Conservation (phyloP, 1,284 basidiomycete genomes). For the Wolfiporia cocos region DNA sequence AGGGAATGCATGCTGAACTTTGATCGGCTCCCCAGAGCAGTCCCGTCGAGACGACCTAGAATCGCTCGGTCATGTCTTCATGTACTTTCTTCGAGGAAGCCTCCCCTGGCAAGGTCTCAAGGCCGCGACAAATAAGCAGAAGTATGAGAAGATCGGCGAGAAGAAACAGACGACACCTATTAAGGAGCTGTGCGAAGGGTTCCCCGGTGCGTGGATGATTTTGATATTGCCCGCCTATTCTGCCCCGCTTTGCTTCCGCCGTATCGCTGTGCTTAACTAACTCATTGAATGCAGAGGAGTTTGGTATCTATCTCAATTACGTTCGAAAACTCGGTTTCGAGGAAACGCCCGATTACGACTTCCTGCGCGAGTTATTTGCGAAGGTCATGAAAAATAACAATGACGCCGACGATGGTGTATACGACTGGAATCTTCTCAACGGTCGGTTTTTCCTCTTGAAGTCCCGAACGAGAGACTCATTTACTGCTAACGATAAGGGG, state of each 20-base stretch:
- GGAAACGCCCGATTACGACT: constrained; percentile 96
- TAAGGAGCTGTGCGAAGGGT: constrained; percentile 90
- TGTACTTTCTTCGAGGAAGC: constrained; percentile 94
- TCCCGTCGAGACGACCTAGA: constrained; percentile 93
- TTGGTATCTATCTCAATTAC: constrained; percentile 85
- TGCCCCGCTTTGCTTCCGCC: too few relatives aligned
- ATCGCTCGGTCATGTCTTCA: constrained; percentile 94
- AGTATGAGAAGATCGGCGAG: constrained; percentile 98
- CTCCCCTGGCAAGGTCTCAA: constrained; percentile 96
- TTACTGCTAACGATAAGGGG: constrained; percentile 40
- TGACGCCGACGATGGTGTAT: constrained; percentile 84
- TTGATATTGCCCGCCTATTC: too few relatives aligned
- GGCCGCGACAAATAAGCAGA: constrained; percentile 96
- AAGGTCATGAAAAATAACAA: constrained; percentile 89
- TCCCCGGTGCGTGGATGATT: constrained; percentile 66
- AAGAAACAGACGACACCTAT: constrained; percentile 98
- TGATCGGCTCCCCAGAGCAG: constrained; percentile 72
- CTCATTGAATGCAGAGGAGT: constrained; percentile 57
- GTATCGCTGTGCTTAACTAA: too few relatives aligned
- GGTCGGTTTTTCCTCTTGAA: constrained; percentile 27
- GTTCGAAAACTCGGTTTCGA: constrained; percentile 87
- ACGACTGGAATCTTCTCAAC: constrained; percentile 89
- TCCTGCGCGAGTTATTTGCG: constrained; percentile 85
- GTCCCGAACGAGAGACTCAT: constrained; percentile 13
- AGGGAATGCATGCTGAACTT: too few relatives aligned